Evolutionary conservation across 306 rosid genomes (phyloP).

Genomic region (Chamaecrista fasciculata): DNA sequence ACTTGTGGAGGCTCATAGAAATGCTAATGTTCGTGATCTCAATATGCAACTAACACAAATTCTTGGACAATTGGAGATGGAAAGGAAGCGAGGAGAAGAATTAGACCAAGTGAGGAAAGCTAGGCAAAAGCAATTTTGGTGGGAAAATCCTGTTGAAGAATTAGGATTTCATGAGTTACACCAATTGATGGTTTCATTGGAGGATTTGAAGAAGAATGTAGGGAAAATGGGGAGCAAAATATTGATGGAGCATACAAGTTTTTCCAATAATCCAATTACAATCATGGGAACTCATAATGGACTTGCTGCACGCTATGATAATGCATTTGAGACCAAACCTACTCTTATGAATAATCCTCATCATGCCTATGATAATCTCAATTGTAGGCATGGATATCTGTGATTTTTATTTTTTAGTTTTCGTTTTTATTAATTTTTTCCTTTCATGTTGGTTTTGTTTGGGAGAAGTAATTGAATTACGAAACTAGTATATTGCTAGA

Average conservation of each 20-base stretch:
- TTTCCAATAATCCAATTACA: constrained; percentile 2
- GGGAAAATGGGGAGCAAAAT: constrained; percentile 38
- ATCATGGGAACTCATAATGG: constrained; percentile 12
- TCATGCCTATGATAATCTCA: constrained; percentile 36
- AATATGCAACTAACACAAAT: constrained; percentile 44
- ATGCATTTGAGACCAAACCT: constrained; percentile 28
- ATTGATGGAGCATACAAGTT: constrained; percentile 25
- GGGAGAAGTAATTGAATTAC: background rate
- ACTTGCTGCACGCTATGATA: constrained; percentile 24
- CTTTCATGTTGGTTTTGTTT: constrained; percentile 2
- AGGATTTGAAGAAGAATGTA: constrained; percentile 52
- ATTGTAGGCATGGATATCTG: constrained; percentile 38
- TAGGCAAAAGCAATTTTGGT: constrained; percentile 49
- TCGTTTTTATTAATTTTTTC: background rate
- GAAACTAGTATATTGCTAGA: constrained; percentile 15
- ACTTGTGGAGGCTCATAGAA: constrained; percentile 37
- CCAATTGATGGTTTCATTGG: constrained; percentile 41
- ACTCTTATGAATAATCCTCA: constrained; percentile 10
- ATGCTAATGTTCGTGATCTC: constrained; percentile 42
- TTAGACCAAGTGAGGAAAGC: constrained; percentile 42
- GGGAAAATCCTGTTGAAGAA: constrained; percentile 54
- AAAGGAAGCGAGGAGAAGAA: constrained; percentile 51
- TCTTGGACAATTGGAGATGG: constrained; percentile 44
- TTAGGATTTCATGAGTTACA: constrained; percentile 42
- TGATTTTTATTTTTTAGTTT: constrained; percentile 23